These are phyloP conservation scores for Cyclotella sp. DNA, from an alignment of 108 stramenopile species.

Conservation along the genomic window DNA sequence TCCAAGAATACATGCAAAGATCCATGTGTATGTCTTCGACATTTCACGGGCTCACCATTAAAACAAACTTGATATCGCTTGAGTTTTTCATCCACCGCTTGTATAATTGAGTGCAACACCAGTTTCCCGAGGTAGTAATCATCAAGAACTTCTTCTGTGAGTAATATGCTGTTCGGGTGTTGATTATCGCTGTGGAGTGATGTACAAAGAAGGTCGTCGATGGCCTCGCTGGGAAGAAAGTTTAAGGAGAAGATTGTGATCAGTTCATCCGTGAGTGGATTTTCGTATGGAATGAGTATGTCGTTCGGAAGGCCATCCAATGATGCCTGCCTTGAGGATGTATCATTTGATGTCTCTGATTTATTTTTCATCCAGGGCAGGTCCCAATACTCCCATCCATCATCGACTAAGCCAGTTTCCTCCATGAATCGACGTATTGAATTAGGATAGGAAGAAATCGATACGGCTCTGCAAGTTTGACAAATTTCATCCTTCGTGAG, in stretches of 20 bases:
- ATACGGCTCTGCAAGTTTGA: slow-evolving; percentile 46
- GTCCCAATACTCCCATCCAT: slow-evolving; percentile 55
- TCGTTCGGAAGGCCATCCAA: slow-evolving; percentile 34
- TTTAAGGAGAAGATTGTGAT: slow-evolving; percentile 67
- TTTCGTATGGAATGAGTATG: slow-evolving; percentile 26
- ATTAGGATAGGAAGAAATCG: slow-evolving; percentile 39
- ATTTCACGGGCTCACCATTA: background rate
- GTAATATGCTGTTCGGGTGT: slow-evolving; percentile 31
- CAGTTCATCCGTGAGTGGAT: slow-evolving; percentile 64
- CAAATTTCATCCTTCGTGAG: slow-evolving; percentile 55
- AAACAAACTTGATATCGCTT: slow-evolving; percentile 29
- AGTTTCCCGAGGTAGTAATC: slow-evolving; percentile 80
- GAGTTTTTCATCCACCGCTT: slow-evolving; percentile 50
- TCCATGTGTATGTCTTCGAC: slow-evolving; percentile 13
- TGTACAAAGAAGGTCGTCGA: slow-evolving; percentile 51
- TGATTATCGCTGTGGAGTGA: slow-evolving; percentile 34
- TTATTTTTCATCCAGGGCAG: slow-evolving; percentile 15
- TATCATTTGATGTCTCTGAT: background rate
- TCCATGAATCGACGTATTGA: slow-evolving; percentile 41
- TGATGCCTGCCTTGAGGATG: slow-evolving; percentile 3
- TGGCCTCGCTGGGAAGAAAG: slow-evolving; percentile 72
- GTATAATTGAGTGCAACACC: slow-evolving; percentile 59
- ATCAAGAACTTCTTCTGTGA: slow-evolving; percentile 38
- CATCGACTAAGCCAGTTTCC: slow-evolving; percentile 29
- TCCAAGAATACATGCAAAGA: slow-evolving; percentile 18